phyloP scores from a whole-genome alignment of 2,329 filamentous ascomycete species.

The Colletotrichum liaoningense region DNA sequence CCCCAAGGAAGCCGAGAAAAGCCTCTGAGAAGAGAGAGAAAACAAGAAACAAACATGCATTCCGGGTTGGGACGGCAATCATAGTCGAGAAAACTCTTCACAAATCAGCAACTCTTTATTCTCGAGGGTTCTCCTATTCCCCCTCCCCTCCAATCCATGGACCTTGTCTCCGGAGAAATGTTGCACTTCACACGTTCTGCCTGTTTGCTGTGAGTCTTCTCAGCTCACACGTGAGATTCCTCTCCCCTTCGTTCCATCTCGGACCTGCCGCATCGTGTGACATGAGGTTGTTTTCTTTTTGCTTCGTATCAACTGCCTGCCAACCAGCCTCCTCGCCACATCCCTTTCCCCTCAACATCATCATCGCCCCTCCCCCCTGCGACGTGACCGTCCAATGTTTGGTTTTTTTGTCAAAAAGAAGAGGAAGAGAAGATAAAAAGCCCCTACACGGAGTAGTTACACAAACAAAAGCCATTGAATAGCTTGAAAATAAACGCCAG shows the following conservation, averaged over 20 bases:
- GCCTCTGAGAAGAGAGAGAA: background rate
- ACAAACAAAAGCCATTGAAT: background rate
- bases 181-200: background rate
- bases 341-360: background rate
- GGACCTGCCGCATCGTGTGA: conserved; percentile 17
- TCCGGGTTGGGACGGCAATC: background rate
- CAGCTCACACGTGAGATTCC: background rate
- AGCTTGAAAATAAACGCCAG: conserved; percentile 21
- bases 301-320: background rate
- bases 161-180: background rate
- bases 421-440: background rate
- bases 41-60: background rate
- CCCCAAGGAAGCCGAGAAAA: too few relatives aligned
- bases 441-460: background rate
- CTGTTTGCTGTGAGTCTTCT: background rate
- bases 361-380: background rate
- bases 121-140: background rate
- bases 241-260: background rate
- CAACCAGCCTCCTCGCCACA: background rate
- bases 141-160: background rate
- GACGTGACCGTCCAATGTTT: background rate
- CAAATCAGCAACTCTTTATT: background rate
- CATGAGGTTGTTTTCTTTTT: conserved; percentile 2
- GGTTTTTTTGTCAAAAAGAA: background rate
- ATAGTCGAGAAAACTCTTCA: background rate